Evolutionary conservation across 257 asterid genomes (phyloP).

Genomic region (Ballota nigra): DNA sequence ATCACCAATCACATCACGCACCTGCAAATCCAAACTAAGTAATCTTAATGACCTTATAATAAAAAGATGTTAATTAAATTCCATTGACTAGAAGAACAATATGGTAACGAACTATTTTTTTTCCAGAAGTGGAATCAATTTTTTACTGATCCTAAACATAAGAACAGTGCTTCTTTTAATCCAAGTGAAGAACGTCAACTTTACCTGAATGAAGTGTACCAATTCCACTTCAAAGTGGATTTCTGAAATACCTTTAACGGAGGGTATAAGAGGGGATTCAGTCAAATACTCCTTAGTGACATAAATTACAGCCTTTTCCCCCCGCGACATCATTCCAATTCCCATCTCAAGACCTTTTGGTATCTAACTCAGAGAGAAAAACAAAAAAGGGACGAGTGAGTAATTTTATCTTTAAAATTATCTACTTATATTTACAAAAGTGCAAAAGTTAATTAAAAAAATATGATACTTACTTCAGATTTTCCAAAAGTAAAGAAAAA

Average conservation of each 20-base stretch:
- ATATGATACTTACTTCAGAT: conserved; percentile 58
- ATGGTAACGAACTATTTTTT: neutral
- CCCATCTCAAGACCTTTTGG: conserved; percentile 99
- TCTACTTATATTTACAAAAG: neutral
- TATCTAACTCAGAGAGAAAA: conserved; percentile 44
- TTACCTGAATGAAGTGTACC: conserved; percentile 86
- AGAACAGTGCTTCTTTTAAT: neutral
- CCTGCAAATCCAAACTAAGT: conserved; percentile 47
- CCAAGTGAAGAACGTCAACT: conserved; percentile 6
- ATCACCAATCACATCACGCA: conserved; percentile 97
- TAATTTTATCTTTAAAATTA: conserved; percentile 1
- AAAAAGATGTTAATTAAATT: conserved; percentile 4
- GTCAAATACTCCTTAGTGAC: conserved; percentile 58
- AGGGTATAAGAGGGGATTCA: conserved; percentile 54
- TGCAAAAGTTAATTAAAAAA: neutral
- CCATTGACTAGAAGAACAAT: neutral
- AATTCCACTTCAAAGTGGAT: conserved; percentile 90
- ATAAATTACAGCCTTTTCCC: conserved; percentile 84
- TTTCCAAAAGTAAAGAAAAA: conserved; percentile 82
- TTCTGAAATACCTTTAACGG: conserved; percentile 61
- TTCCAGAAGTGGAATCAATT: neutral
- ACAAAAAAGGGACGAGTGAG: neutral
- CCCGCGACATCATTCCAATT: conserved; percentile 79
- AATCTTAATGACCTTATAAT: conserved; percentile 20
- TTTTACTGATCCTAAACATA: neutral